Evolutionary conservation across 2,329 filamentous ascomycete species (phyloP).

Genomic region (Verticillium nubilum): DNA sequence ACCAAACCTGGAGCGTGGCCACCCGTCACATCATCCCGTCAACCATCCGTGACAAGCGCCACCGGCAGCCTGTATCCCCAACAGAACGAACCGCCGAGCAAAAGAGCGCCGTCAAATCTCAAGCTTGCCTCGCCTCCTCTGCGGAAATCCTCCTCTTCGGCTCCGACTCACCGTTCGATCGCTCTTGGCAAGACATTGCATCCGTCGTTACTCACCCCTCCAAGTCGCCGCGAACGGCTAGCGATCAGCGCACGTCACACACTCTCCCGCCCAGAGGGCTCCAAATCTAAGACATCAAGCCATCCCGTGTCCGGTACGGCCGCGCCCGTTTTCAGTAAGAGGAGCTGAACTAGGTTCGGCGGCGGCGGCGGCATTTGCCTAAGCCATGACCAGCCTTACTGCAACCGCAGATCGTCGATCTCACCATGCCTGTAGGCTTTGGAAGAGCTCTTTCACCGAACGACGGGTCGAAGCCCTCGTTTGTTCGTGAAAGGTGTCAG

Average conservation of each 20-base stretch:
- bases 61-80: too few species aligned
- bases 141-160: not conserved
- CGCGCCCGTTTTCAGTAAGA: not conserved
- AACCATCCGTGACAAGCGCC: too few species aligned
- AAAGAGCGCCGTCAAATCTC: not conserved
- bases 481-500: too few species aligned
- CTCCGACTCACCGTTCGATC: not conserved
- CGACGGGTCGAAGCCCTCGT: too few species aligned
- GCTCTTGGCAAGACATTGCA: not conserved
- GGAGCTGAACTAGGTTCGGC: not conserved
- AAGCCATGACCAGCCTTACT: not conserved
- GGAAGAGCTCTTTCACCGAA: too few species aligned
- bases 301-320: not conserved
- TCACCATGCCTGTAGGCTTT: too few species aligned
- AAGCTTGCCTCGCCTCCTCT: not conserved
- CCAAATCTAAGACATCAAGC: not conserved
- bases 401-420: not conserved
- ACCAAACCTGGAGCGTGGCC: too few species aligned
- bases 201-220: too few species aligned
- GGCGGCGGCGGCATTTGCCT: too few species aligned
- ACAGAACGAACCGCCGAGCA: too few species aligned
- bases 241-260: not conserved
- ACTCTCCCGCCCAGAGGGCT: not conserved
- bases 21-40: too few species aligned
- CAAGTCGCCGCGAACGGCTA: not conserved